Evolutionary conservation across 352 stramenopile species (phyloP), one percentile per base, ranked within the genome.

Genomic region (Pythium pectinolyticum): DNA sequence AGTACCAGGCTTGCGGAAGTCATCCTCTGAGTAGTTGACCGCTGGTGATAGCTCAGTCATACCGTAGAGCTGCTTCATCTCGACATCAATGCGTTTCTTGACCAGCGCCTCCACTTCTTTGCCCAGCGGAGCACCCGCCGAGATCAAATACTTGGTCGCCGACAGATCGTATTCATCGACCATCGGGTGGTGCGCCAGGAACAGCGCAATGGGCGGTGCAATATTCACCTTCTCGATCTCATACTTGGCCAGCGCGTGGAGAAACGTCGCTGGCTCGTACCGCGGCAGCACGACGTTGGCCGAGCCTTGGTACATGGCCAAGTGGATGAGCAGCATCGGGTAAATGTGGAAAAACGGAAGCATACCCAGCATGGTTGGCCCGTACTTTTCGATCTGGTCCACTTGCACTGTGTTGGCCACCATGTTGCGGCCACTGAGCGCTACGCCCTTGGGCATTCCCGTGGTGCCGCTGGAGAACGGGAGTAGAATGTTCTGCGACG

Each of bases 341-440:
- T 98, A 98, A 55, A 98, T 98, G 66, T 99, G 94, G 76, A 97
- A 98, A 59, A 98, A 97, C 15, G 95, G 94, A 25, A 99, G 75
- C 46, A 92, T 57, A 0, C 72, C 74, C 19, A 96, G 66, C n/a
- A 70, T 78, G 12, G 31, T 80, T 72, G 63, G 53, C 25, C 66
- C 57, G 24, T 81, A 63, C 19, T 91, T 70, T 48, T 91, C 82
- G 20, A 95, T 82, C 7, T 77, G 58, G 58, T 80, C 49, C 10
- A 88, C 72, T 70, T 98, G 93, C 10, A 96, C 45, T 9, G 97
- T 72, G 67, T 98, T 98, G 9, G 75, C 72, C 17, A 96, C 63
- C 41, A 98, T 77, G 66, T 98, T 98, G 31, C 67, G 65, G 67
- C 94, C 87, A 34, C 82, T 96, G 32, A 98, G 68, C 72, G 95